Conservation (phyloP, 495 filamentous ascomycete species). For the Pyrenopolyporus hunteri region DNA sequence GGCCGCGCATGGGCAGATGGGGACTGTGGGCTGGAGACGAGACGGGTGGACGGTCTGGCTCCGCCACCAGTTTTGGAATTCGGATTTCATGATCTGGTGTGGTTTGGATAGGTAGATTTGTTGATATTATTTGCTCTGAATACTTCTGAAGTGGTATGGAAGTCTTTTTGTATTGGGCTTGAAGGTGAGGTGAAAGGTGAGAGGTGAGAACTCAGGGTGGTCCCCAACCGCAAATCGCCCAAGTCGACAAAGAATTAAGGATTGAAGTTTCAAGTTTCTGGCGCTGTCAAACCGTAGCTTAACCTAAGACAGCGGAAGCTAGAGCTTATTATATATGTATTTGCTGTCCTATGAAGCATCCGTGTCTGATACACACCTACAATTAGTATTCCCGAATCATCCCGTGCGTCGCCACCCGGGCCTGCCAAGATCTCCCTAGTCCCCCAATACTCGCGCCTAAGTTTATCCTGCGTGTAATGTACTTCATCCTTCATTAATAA, state of each 20-base stretch:
- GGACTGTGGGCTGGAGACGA: constrained; percentile 9
- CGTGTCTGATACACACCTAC: background rate
- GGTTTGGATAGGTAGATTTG: background rate
- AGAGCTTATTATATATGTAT: constrained; percentile 14
- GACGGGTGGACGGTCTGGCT: constrained; percentile 30
- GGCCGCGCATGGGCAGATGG: constrained; percentile 41
- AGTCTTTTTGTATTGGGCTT: background rate
- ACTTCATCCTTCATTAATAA: too few species aligned
- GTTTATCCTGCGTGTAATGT: too few species aligned
- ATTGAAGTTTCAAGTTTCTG: background rate
- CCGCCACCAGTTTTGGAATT: constrained; percentile 38
- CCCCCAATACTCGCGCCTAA: background rate
- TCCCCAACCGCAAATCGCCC: background rate
- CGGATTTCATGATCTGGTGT: constrained; percentile 18
- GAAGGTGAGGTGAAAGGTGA: background rate
- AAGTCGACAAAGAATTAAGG: background rate
- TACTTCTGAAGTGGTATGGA: too few species aligned
- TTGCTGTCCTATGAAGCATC: constrained; percentile 19
- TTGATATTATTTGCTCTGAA: too few species aligned
- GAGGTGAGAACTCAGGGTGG: background rate
- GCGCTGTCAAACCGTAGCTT: background rate
- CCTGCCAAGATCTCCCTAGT: constrained; percentile 20
- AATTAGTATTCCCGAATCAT: constrained; percentile 24
- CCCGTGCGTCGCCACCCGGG: constrained; percentile 19
- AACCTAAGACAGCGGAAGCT: background rate